Percentiles rank a stretch among this genome's conserved stretches.
Evolutionary conservation across 2,329 filamentous ascomycete genomes (phyloP).

Genomic region (Fusarium cicatricum): DNA sequence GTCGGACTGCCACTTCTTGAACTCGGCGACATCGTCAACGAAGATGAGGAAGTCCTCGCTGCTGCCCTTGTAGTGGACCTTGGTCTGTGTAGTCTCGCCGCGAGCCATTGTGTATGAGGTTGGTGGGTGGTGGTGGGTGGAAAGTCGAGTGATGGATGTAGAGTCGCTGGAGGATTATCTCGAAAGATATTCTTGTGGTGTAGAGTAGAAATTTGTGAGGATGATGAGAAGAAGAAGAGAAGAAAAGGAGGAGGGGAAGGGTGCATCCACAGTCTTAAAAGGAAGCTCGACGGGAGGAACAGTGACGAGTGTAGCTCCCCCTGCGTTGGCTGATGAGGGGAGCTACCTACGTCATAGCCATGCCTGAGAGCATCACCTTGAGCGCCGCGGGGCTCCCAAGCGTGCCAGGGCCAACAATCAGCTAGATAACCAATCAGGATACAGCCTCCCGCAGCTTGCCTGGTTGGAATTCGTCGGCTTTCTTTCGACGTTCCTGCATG

Average conservation of each 20-base stretch:
- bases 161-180: neutral
- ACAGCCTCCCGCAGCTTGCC: conserved; percentile 11
- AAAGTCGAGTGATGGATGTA: conserved; percentile 15
- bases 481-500: conserved; percentile 38
- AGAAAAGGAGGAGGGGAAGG: conserved; percentile 8
- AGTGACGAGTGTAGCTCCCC: conserved; percentile 35
- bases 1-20: conserved; percentile 86
- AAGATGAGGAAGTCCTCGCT: conserved; percentile 68
- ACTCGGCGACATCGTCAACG: conserved; percentile 65
- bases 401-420: neutral
- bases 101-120: conserved; percentile 67
- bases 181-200: conserved; percentile 10
- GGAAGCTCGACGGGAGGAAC: conserved; percentile 29
- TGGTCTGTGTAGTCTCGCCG: conserved; percentile 74
- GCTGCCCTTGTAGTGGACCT: conserved; percentile 85
- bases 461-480: conserved; percentile 28
- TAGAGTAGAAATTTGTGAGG: conserved; percentile 22
- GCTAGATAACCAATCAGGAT: conserved; percentile 10
- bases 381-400: conserved; percentile 22
- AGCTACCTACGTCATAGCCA: conserved; percentile 40
- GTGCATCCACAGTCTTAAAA: conserved; percentile 36
- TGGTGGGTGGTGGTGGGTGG: conserved; percentile 17
- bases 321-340: conserved; percentile 17
- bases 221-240: conserved; percentile 20
- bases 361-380: conserved; percentile 27